Evolutionary conservation across 345 rosid species (phyloP), one percentile per base, ranked within the genome.

Genomic region (Sonneratia alba): DNA sequence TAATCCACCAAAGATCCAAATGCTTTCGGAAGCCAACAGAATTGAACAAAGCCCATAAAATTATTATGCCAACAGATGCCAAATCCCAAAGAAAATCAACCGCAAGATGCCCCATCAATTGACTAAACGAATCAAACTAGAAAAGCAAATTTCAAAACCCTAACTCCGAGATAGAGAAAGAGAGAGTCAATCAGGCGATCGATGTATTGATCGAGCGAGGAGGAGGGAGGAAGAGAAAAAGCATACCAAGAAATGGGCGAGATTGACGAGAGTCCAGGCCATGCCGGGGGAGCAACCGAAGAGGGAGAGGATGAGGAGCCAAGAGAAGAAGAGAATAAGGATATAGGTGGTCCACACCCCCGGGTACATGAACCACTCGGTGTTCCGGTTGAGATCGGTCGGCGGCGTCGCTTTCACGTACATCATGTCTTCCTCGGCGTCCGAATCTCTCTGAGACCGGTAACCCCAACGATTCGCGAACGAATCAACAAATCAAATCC

Each of bases 351-450:
- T 85, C 88, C 88, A 85, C 16, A 85, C 88, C 48, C 85, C 88
- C 8, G 88, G 88, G 72, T 85, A 85, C 83, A 73, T 82, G 84
- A 85, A 85, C 85, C 88, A 85, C 76, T 85, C 85, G 6, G 88
- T 85, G 75, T 85, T 85, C 78, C 79, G 56, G 66, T 85, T 85
- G 77, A 82, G 84, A 82, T 85, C 88, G 78, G 85, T 72, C 77
- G 88, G 79, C 65, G 77, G 88, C 71, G 79, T 76, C 73, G 85
- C 85, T 78, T 77, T 82, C 75, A 85, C 88, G 37, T 85, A 85
- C 48, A 85, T 68, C 9, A 4, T 42, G 24, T 45, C 70, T 22
- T 40, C 70, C 45, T 40, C 34, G 48, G 9, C 70, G 70, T 8
- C 70, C 6, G 70, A 24, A 67, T 22, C 69, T 67, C 27, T 57